These are phyloP conservation scores for Kodamaea sp. DNA, from an alignment of 1,139 yeast genomes.

Conservation along the genomic window DNA sequence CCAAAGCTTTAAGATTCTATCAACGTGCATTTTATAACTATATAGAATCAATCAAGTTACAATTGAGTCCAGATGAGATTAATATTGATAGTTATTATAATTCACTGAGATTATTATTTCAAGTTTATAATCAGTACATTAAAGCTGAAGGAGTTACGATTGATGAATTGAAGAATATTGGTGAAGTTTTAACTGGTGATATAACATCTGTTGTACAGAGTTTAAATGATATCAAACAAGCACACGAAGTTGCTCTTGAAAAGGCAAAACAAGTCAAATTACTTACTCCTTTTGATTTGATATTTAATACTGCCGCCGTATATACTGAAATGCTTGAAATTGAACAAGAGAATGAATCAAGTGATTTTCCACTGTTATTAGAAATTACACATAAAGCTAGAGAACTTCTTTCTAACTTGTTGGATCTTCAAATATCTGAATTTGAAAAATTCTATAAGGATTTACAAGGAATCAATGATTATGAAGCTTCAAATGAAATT, in stretches of 20 bases:
- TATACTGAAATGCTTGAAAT: conserved; percentile 47
- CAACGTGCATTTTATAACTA: conserved; percentile 45
- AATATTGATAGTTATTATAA: conserved; percentile 45
- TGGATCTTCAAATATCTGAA: conserved; percentile 23
- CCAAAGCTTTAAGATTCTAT: conserved; percentile 52
- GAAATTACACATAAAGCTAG: conserved; percentile 19
- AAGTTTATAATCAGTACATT: conserved; percentile 43
- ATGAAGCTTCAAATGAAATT: neutral
- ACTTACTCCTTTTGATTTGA: conserved; percentile 34
- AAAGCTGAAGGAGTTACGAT: conserved; percentile 44
- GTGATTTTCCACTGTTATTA: conserved; percentile 14
- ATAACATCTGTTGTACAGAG: conserved; percentile 36
- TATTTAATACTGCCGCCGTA: conserved; percentile 45
- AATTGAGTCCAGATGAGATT: conserved; percentile 8
- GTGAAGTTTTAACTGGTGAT: conserved; percentile 35
- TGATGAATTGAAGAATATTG: conserved; percentile 35
- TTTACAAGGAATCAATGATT: conserved; percentile 13
- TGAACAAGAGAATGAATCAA: conserved; percentile 18
- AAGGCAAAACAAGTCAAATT: conserved; percentile 13
- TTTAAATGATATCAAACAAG: conserved; percentile 29
- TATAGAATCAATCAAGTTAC: conserved; percentile 23
- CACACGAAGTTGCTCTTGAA: conserved; percentile 37
- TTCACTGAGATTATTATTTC: conserved; percentile 45
- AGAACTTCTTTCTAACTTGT: conserved; percentile 16
- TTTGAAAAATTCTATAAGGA: conserved; percentile 29